These are phyloP conservation scores for Crithidia thermophila DNA, from an alignment of 208 protist genomes.

Conservation along the genomic window DNA sequence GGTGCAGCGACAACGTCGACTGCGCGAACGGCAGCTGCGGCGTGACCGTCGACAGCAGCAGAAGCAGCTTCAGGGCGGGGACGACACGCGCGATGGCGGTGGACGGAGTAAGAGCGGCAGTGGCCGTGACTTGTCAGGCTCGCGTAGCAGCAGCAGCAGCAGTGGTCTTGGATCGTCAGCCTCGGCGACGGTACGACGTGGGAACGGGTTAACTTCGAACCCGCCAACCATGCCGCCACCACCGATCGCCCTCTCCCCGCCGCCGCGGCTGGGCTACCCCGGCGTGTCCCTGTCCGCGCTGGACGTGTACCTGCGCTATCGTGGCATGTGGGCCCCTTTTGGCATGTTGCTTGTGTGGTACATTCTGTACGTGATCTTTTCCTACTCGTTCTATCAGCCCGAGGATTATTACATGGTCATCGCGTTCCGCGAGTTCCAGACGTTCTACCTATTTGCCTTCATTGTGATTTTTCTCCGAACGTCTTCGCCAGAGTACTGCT, in stretches of 20 bases:
- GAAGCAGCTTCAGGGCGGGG: background rate
- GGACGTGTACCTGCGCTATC: slow-evolving; percentile 58
- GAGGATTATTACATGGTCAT: slow-evolving; percentile 71
- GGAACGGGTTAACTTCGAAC: slow-evolving; percentile 3
- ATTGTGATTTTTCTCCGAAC: slow-evolving; percentile 62
- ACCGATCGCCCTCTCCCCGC: background rate
- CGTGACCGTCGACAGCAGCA: slow-evolving; percentile 10
- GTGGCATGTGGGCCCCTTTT: slow-evolving; percentile 53
- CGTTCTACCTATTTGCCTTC: slow-evolving; percentile 47
- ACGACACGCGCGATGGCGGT: background rate
- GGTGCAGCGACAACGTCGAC: slow-evolving; percentile 18
- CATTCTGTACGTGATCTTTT: slow-evolving; percentile 39
- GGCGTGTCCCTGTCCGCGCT: slow-evolving; percentile 27
- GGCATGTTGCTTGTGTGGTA: slow-evolving; percentile 42
- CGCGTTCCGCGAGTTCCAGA: slow-evolving; percentile 44
- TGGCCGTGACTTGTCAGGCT: too few species aligned
- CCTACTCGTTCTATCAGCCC: slow-evolving; percentile 43
- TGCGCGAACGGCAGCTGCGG: slow-evolving; percentile 16
- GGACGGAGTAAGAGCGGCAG: background rate
- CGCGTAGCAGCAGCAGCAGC: too few species aligned
- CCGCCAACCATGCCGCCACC: background rate
- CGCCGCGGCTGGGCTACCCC: slow-evolving; percentile 21
- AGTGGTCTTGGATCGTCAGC: background rate
- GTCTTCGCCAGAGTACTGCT: slow-evolving; percentile 15
- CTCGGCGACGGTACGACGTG: background rate